These are phyloP conservation scores for Raphanus hybrid DNA, from an alignment of 441 rosid genomes.

Conservation along the genomic window DNA sequence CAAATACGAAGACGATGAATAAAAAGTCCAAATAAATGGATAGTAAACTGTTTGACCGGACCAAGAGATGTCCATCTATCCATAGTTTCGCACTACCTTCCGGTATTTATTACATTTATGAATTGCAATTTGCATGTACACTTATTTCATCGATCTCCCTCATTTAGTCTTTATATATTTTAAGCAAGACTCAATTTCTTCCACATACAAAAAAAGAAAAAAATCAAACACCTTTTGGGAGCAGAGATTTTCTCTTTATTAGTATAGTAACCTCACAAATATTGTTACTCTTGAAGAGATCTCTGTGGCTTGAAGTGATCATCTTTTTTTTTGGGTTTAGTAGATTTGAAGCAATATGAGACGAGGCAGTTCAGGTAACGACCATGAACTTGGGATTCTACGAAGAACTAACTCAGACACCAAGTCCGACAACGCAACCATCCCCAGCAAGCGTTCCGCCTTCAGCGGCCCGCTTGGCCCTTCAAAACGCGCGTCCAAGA, in stretches of 20 bases:
- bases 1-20: not conserved
- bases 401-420: constrained; percentile 55
- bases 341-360: constrained; percentile 28
- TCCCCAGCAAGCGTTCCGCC: constrained; percentile 54
- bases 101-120: constrained; percentile 21
- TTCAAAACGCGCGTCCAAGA: constrained; percentile 58
- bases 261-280: constrained; percentile 8
- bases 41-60: constrained; percentile 36
- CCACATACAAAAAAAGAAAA: constrained; percentile 18
- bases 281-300: constrained; percentile 6
- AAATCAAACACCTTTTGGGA: constrained; percentile 20
- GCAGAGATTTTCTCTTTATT: constrained; percentile 1
- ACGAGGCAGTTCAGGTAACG: constrained; percentile 39
- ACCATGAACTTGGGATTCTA: constrained; percentile 43
- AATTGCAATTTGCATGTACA: constrained; percentile 30
- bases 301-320: not conserved
- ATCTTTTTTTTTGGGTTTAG: too few relatives aligned
- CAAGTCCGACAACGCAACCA: constrained; percentile 64
- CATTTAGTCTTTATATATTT: constrained; percentile 23
- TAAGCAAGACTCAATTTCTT: constrained; percentile 12
- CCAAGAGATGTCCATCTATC: constrained; percentile 12
- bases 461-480: constrained; percentile 74
- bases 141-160: constrained; percentile 15
- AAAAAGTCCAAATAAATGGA: constrained; percentile 41
- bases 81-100: constrained; percentile 43